Base-by-base conservation (phyloP, 192 early-diverging fungal species). In the Phycomyces nitens region DNA sequence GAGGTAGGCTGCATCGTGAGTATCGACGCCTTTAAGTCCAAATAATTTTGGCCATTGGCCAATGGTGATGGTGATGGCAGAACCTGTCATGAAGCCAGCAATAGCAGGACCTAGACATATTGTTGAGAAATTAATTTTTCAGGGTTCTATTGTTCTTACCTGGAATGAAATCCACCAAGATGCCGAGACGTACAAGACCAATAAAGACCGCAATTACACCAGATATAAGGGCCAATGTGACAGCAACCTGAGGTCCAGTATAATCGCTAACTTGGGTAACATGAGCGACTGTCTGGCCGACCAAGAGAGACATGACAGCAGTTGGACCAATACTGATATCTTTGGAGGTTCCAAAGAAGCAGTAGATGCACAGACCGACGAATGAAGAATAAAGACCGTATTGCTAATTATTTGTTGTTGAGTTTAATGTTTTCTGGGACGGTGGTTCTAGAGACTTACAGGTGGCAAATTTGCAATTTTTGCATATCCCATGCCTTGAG, bases 91-190 rank as follows among this genome's bases (percentile, higher is more conserved):
- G 66, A 95, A 97, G 1, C 92, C 93, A 9, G 88, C 87, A 71
- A 97, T 88, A 23, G 91, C 92, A 14, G 92, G 84, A 72, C 69
- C 72, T 27, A 89, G 1, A 39, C n/a, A 34, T 34, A 14, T 22
- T 34, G 29, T 7, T 38, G 29, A 38, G 1, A 23, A 24, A 26
- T 16, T 24, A 50, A 10, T 29, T 34, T 53, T 47, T 16, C 2
- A 42, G 12, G 24, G 26, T 34, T 50, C 15, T 21, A 12, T 23
- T 34, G 3, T 15, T n/a, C n/a, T 60, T 67, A 67, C 58, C 26
- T 85, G 95, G 89, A 74, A 97, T 91, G 68, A 95, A 94, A 72
- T 95, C 92, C 29, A 95, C 88, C 22, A 95, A 75, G 57, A 93
- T 86, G 20, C 95, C 95, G 22, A 97, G 78, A 12, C 92, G 88